Conservation (phyloP, 2,329 filamentous ascomycete species). For the Alternaria novae-zelandiae region DNA sequence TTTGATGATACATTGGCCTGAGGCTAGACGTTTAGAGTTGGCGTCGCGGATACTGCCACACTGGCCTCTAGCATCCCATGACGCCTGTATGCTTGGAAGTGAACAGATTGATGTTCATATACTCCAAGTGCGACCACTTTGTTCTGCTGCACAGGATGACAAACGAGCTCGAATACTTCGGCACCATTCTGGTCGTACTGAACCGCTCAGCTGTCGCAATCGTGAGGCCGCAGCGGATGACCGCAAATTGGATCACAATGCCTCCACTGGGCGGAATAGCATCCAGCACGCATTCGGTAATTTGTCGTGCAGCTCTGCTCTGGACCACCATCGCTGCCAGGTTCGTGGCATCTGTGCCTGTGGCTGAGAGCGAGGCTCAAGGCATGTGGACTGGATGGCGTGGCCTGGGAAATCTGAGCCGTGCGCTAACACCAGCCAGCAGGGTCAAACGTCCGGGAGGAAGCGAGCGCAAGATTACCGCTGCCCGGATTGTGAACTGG, state of each 20-base stretch:
- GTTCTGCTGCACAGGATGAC: background rate
- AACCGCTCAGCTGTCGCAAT: background rate
- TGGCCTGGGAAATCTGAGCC: slow-evolving; percentile 31
- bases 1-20: slow-evolving; percentile 27
- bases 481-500: slow-evolving; percentile 37
- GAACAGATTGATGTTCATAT: background rate
- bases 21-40: slow-evolving; percentile 20
- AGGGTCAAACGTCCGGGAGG: slow-evolving; percentile 49
- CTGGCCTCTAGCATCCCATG: slow-evolving; percentile 5
- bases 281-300: slow-evolving; percentile 9
- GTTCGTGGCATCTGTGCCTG: slow-evolving; percentile 22
- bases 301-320: slow-evolving; percentile 20
- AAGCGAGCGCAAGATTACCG: slow-evolving; percentile 48
- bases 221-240: background rate
- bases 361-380: slow-evolving; percentile 36
- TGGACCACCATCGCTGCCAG: slow-evolving; percentile 26
- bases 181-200: slow-evolving; percentile 1
- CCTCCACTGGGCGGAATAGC: slow-evolving; percentile 4
- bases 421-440: slow-evolving; percentile 40
- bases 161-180: background rate
- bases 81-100: background rate
- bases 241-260: slow-evolving; percentile 3
- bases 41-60: slow-evolving; percentile 12
- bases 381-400: slow-evolving; percentile 25
- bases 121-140: background rate